phyloP scores from a whole-genome alignment of 441 rosid species.

The Viola pubescens region DNA sequence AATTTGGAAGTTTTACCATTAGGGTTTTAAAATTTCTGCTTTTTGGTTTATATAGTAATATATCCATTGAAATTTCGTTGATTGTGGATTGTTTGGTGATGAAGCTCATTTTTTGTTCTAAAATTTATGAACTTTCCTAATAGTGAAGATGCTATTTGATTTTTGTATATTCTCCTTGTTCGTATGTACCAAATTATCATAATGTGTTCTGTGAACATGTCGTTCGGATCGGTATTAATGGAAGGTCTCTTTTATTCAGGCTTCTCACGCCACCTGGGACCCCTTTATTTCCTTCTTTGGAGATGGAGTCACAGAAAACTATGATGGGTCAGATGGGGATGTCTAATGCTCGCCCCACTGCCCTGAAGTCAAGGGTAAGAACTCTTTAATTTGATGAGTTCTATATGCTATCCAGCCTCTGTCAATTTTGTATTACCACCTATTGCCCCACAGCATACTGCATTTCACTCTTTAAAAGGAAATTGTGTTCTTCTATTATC shows the following conservation, averaged over 20 bases:
- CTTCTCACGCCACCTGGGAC: conserved; percentile 82
- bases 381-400: conserved; percentile 1
- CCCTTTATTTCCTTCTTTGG: conserved; percentile 41
- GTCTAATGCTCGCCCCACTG: conserved; percentile 42
- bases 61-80: no score
- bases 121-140: no score
- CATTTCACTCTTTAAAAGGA: no score
- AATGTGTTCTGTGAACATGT: conserved; percentile 1
- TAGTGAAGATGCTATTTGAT: no score
- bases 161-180: no score
- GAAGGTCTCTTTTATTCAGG: conserved; percentile 39
- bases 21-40: no score
- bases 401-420: conserved; percentile 12
- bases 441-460: no score
- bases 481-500: no score
- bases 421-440: background rate
- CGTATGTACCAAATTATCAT: background rate
- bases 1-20: no score
- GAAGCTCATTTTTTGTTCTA: no score
- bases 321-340: conserved; percentile 33
- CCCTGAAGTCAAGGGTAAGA: conserved; percentile 59
- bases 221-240: conserved; percentile 13
- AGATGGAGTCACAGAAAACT: conserved; percentile 41
- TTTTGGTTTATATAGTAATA: no score
- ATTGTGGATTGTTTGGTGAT: no score